phyloP scores from a whole-genome alignment of 495 filamentous ascomycete species.

The Penicillium cosmopolitanum region DNA sequence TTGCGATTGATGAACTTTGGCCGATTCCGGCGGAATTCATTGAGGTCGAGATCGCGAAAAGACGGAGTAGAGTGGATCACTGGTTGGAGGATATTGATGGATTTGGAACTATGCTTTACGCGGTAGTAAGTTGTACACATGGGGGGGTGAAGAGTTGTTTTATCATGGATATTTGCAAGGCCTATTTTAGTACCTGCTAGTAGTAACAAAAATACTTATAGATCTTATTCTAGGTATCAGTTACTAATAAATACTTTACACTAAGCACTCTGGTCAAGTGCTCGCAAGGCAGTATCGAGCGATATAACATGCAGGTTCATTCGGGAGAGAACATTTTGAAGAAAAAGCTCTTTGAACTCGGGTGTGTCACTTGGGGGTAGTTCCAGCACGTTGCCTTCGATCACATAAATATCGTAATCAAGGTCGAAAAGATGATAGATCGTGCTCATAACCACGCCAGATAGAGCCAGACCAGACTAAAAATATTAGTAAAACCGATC shows the following conservation, averaged over 20 bases:
- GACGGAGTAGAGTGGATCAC: slow-evolving; percentile 40
- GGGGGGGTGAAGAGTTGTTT: slow-evolving; percentile 21
- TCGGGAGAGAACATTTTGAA: slow-evolving; percentile 35
- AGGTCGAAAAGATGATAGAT: slow-evolving; percentile 49
- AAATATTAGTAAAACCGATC: background rate
- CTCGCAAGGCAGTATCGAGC: slow-evolving; percentile 23
- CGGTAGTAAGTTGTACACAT: slow-evolving; percentile 48
- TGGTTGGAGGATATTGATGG: slow-evolving; percentile 52
- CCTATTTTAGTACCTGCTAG: too few species aligned
- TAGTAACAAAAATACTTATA: too few species aligned
- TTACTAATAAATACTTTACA: background rate
- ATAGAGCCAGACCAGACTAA: slow-evolving; percentile 45
- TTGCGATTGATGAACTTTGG: slow-evolving; percentile 53
- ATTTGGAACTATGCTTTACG: slow-evolving; percentile 54
- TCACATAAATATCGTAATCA: slow-evolving; percentile 48
- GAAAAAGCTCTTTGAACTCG: slow-evolving; percentile 27
- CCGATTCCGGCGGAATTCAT: slow-evolving; percentile 32
- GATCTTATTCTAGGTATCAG: background rate
- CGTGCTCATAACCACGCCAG: slow-evolving; percentile 48
- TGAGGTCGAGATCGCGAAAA: slow-evolving; percentile 26
- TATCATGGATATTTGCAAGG: too few species aligned
- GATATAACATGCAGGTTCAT: slow-evolving; percentile 34
- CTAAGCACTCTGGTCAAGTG: slow-evolving; percentile 6
- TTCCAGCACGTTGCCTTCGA: slow-evolving; percentile 48
- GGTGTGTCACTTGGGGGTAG: slow-evolving; percentile 34